Evolutionary conservation across 331 rosid genomes (phyloP), one percentile per base, ranked within the genome.

Genomic region (Dryas integrifolia): DNA sequence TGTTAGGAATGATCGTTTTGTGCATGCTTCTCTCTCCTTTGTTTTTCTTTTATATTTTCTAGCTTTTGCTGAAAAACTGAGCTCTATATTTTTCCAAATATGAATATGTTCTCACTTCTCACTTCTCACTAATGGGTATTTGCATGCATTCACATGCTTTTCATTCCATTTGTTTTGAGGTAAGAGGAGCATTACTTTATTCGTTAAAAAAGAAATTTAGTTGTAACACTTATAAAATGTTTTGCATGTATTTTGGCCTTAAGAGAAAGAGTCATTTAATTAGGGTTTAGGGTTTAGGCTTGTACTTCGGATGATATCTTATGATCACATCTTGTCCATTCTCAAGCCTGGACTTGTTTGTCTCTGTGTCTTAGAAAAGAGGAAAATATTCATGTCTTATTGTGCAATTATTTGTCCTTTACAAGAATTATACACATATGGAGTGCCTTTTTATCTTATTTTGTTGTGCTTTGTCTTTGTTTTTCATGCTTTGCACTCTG

Each of bases 1-100:
- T 58, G 66, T 47, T 65, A 5, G 38, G 61, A 51, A 51, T 60
- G 66, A 76, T 43, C 65, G 72, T 65, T 24, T 39, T 70, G n/a
- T 76, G 24, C 56, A 49, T 72, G 58, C 15, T 68, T 61, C 40
- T 61, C n/a, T 65, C 67, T 52, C 26, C 5, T 53, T 35, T 7
- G 50, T 51, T 41, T 58, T 66, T 44, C n/a, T 67, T 69, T 50
- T 73, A 14, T 49, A 6, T 3, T 57, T 11, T 48, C n/a, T 41
- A 56, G 46, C 45, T 67, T 52, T 69, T 59, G 6, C 53, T 67
- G 49, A 9, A 13, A 13, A 60, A 57, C 35, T 24, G 53, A 41
- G 45, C 64, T 55, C 21, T 40, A 6, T 16, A 24, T 65, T 49
- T 35, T 6, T 66, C 70, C 7, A 26, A 15, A 16, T 13, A 30